Evolutionary conservation across 192 early-diverging fungal species (phyloP).

Genomic region (Backusella circina): DNA sequence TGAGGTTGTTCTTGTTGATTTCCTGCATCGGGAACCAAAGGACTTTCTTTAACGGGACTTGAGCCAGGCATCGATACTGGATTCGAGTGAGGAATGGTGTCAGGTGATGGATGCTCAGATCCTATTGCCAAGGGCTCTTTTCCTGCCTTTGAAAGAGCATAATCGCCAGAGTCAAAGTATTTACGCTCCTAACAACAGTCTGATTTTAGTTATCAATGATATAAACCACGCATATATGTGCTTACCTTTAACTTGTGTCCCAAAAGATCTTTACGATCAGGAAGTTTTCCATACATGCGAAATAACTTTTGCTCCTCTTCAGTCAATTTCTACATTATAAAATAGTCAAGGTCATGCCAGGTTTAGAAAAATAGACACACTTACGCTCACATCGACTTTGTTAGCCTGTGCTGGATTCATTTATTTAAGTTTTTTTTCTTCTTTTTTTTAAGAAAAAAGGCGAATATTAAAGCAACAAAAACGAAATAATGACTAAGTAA

Average conservation of each 20-base stretch:
- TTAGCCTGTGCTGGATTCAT: slow-evolving; percentile 33
- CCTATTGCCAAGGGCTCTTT: slow-evolving; percentile 78
- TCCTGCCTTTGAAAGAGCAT: slow-evolving; percentile 94
- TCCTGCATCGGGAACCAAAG: slow-evolving; percentile 54
- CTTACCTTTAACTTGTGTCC: slow-evolving; percentile 74
- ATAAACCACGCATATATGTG: slow-evolving; percentile 11
- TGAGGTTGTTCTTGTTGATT: not conserved
- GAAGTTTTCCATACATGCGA: slow-evolving; percentile 82
- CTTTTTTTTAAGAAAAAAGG: not conserved
- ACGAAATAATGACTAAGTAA: not conserved
- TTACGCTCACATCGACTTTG: slow-evolving; percentile 33
- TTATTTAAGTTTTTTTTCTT: not conserved
- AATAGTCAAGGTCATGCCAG: not conserved
- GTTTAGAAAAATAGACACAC: slow-evolving; percentile 4
- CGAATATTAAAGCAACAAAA: not conserved
- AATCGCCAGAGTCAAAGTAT: slow-evolving; percentile 99
- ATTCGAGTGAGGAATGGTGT: slow-evolving; percentile 90
- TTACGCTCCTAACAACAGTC: slow-evolving; percentile 72
- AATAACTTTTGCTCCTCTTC: slow-evolving; percentile 75
- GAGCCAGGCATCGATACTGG: slow-evolving; percentile 37
- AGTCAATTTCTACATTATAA: slow-evolving; percentile 53
- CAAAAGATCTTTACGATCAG: slow-evolving; percentile 70
- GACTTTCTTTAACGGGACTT: slow-evolving; percentile 69
- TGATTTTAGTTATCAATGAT: not conserved
- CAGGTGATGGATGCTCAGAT: slow-evolving; percentile 86